Conservation (phyloP, 306 rosid species). For the Erythrophleum fordii region DNA sequence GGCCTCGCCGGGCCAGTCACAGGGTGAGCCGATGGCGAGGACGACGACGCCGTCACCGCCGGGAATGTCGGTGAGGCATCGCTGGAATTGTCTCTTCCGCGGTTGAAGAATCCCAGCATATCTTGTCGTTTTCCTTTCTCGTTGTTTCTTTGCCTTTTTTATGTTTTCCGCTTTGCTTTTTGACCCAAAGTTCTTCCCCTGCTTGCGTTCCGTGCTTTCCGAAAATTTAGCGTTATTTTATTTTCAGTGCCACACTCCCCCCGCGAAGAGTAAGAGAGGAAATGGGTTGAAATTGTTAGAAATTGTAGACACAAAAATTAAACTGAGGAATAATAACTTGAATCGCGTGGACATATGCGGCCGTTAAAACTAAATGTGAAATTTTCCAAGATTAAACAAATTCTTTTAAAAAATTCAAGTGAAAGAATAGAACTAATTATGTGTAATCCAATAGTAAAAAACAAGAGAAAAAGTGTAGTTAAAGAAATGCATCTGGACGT, state of each 20-base stretch:
- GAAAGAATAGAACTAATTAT: too few relatives aligned
- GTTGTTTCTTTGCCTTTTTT: background rate
- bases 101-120: background rate
- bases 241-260: too few relatives aligned
- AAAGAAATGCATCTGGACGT: too few relatives aligned
- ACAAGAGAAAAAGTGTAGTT: too few relatives aligned
- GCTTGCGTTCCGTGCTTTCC: background rate
- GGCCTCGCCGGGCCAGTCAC: constrained; percentile 89
- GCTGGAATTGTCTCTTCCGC: background rate
- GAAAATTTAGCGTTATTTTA: background rate
- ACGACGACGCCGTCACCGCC: background rate
- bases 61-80: background rate
- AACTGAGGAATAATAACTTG: too few relatives aligned
- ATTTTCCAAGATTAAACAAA: too few relatives aligned
- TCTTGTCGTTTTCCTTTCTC: background rate
- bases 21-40: constrained; percentile 46
- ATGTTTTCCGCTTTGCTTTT: background rate
- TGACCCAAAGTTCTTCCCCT: background rate
- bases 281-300: background rate
- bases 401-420: too few relatives aligned
- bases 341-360: too few relatives aligned
- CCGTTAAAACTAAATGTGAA: too few relatives aligned
- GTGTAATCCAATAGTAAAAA: too few relatives aligned
- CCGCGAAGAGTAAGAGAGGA: background rate
- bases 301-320: too few relatives aligned